Evolutionary conservation across 2,329 filamentous ascomycete species (phyloP), one percentile per base, ranked within the genome.

Genomic region (Geosmithia morbida): DNA sequence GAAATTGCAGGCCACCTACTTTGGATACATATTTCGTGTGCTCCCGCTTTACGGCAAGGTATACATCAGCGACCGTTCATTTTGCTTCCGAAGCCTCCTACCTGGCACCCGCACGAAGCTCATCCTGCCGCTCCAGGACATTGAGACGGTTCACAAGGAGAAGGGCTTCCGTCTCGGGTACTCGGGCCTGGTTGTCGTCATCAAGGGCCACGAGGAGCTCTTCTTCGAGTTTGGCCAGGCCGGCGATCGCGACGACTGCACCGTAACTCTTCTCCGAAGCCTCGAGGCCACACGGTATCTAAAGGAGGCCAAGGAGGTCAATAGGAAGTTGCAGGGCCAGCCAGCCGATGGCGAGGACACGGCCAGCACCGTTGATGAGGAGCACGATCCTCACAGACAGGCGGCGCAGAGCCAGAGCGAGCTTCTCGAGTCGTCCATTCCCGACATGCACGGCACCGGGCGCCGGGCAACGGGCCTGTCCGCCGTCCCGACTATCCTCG

Each of bases 31-130:
- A n/a, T 80, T 94, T 55, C 81, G 89, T 2, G 87, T 95, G 0
- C 65, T 97, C 29, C 92, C 92, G 2, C 72, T 97, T 2, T 97
- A 96, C 57, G 92, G 92, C 55, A 98, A 97, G 65, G 85, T 97
- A 33, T 98, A 98, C 64, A 82, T 97, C 54, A 89, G 92, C 59
- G 81, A 88, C 54, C 78, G 79, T 19, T 84, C 82, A 49, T 86
- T 97, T 53, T 98, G 92, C 66, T 98, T 95, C 66, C 84, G 92
- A 48, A 96, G 89, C 59, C 68, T 97, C 46, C 70, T 96, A 37
- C 87, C 87, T 1, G 89, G 88, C 1, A 94, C 87, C 2, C 80
- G 87, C 48, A 96, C 90, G 0, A 97, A 96, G 65, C 71, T 97
- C 54, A 89, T 97, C 47, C 72, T 97, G 0, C 90, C 92, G 0